These are phyloP conservation scores for Clarireedia paspali DNA, from an alignment of 2,329 filamentous ascomycete genomes.

Conservation along the genomic window DNA sequence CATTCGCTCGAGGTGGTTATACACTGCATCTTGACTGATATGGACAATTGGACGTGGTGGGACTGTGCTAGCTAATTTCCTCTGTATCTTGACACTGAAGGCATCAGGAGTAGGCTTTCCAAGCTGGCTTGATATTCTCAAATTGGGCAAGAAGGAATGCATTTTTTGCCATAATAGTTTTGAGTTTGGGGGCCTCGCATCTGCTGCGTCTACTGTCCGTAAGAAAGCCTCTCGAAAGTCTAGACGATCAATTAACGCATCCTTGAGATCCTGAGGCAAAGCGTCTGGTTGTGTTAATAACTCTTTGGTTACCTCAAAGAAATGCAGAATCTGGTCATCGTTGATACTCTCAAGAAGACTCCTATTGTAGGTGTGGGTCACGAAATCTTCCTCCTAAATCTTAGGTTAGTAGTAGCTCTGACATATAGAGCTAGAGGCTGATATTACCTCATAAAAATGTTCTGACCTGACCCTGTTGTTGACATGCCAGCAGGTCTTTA, in stretches of 20 bases:
- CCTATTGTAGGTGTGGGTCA: constrained; percentile 82
- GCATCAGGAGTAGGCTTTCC: constrained; percentile 63
- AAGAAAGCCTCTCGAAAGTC: constrained; percentile 59
- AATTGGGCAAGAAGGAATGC: constrained; percentile 38
- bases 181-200: constrained; percentile 38
- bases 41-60: constrained; percentile 86
- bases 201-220: constrained; percentile 39
- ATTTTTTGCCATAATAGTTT: constrained; percentile 36
- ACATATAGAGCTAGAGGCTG: not conserved
- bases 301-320: constrained; percentile 28
- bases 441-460: constrained; percentile 76
- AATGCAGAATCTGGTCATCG: constrained; percentile 31
- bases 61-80: constrained; percentile 87
- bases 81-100: constrained; percentile 85
- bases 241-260: constrained; percentile 58
- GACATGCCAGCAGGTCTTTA: constrained; percentile 77
- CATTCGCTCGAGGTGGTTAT: constrained; percentile 60
- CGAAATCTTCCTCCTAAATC: constrained; percentile 87
- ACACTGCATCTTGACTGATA: constrained; percentile 63
- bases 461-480: constrained; percentile 72
- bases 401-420: not conserved
- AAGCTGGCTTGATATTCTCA: constrained; percentile 54
- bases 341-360: constrained; percentile 62
- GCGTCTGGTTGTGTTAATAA: constrained; percentile 16
- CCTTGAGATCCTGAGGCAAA: constrained; percentile 30